phyloP scores from a whole-genome alignment of 1,284 basidiomycete species.

The Papiliotrema terrestris region DNA sequence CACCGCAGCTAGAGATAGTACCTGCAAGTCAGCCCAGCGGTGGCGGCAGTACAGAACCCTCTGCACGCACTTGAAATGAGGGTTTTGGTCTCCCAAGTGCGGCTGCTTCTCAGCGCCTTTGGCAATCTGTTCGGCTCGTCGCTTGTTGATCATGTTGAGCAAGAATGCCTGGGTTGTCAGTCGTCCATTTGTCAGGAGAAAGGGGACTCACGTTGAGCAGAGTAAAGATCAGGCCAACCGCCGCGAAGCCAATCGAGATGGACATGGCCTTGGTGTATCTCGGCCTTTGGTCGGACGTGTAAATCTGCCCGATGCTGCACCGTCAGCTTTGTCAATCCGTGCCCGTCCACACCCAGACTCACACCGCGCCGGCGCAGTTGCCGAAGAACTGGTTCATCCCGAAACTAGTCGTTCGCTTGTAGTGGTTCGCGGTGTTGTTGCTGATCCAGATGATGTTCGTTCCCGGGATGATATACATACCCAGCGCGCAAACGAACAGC shows the following conservation, averaged over 20 bases:
- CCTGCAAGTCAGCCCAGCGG: no score
- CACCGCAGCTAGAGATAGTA: no score
- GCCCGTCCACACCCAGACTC: no score
- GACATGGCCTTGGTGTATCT: constrained; percentile 1
- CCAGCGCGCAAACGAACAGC: constrained; percentile 10
- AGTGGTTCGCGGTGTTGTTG: constrained; percentile 7
- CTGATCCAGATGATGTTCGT: constrained; percentile 11
- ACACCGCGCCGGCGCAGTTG: constrained; percentile 1
- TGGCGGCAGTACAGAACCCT: no score
- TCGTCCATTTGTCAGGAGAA: no score
- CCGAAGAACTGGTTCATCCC: constrained; percentile 13
- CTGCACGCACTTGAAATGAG: constrained; percentile 6
- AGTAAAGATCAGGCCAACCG: background rate
- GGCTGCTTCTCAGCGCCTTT: constrained; percentile 10
- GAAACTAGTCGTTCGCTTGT: constrained; percentile 12
- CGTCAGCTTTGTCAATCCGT: no score
- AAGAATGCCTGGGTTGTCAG: background rate
- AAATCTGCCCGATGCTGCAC: background rate
- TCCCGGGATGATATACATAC: constrained; percentile 11
- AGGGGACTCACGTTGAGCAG: no score
- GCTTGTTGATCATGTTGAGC: background rate
- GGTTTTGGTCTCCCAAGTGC: constrained; percentile 13
- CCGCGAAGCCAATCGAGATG: background rate
- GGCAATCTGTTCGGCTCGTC: background rate
- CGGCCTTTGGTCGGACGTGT: background rate